These are phyloP conservation scores for Apiosordaria backusii DNA, from an alignment of 495 filamentous ascomycete species.

Conservation along the genomic window DNA sequence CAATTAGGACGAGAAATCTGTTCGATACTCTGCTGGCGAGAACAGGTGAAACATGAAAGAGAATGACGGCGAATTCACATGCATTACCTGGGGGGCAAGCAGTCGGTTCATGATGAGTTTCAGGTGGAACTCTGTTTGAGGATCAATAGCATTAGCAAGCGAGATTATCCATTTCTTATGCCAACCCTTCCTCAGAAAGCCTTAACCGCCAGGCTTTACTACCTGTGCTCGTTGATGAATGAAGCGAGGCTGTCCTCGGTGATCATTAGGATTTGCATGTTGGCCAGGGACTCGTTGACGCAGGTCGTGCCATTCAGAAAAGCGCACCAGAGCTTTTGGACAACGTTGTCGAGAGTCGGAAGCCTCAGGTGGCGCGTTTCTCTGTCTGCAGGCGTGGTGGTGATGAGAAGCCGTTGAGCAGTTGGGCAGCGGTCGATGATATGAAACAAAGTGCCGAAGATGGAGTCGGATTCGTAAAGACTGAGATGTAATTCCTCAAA, in stretches of 20 bases:
- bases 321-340: conserved; percentile 42
- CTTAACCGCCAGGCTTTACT: neutral
- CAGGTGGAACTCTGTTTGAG: neutral
- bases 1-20: neutral
- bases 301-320: conserved; percentile 36
- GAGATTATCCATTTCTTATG: neutral
- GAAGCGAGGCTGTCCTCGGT: conserved; percentile 31
- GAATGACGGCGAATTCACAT: neutral
- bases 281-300: conserved; percentile 30
- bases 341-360: conserved; percentile 28
- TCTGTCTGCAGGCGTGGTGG: conserved; percentile 31
- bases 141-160: neutral
- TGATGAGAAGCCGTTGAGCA: conserved; percentile 29
- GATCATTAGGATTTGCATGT: conserved; percentile 37
- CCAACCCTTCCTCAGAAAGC: neutral
- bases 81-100: neutral
- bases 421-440: conserved; percentile 37
- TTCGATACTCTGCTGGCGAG: neutral
- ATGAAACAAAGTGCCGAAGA: conserved; percentile 42
- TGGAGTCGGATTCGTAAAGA: conserved; percentile 32
- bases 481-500: conserved; percentile 34
- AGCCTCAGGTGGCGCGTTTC: conserved; percentile 20
- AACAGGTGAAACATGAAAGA: neutral
- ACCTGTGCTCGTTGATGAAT: conserved; percentile 25
- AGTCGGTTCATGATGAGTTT: neutral